Base-by-base conservation (phyloP, 345 rosid genomes). In the Populus tremula region DNA sequence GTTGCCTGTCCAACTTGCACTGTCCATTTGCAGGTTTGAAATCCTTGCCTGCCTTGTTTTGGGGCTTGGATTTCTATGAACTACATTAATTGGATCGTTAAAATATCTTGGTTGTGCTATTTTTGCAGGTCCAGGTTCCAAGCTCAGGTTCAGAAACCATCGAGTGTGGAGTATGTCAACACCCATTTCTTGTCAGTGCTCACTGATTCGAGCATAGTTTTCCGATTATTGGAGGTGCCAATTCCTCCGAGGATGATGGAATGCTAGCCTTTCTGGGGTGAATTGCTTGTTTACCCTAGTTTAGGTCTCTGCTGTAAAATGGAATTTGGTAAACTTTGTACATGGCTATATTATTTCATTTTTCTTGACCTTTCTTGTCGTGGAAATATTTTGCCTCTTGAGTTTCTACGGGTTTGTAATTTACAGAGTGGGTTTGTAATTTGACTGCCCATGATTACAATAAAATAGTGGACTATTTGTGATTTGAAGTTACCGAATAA, bases 151-250 rank as follows among this genome's bases (percentile, higher is more conserved):
- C 99, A 23, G 96, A 96, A 87, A 94, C 97, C 38, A 92, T 96
- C n/a, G 99, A 96, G 83, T 96, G 99, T 43, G 97, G 98, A 66
- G 98, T 96, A 76, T 96, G 98, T 85, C 99, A 93, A 86, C 96
- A 88, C 66, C 95, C 99, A 59, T 96, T 96, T 86, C 97, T 92
- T 21, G 97, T 96, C 38, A 89, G 94, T 82, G 97, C 98, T 38
- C 90, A 90, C 87, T 96, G 84, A 59, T 59, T 59, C 63, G 13
- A n/a, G 29, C 61, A 61, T 18, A 5, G 23, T 43, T 38, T 73
- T 10, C 27, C 25, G 41, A 23, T 6, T 13, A 14, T 18, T 50
- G 16, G 67, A 47, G 31, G 77, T 31, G 35, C 18, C 31, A 14
- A 23, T 56, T 36, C 41, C 66, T 49, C 65, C 27, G 27, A 27